Base-by-base conservation (phyloP, 768 basidiomycete genomes). In the Boletus sensibilis region DNA sequence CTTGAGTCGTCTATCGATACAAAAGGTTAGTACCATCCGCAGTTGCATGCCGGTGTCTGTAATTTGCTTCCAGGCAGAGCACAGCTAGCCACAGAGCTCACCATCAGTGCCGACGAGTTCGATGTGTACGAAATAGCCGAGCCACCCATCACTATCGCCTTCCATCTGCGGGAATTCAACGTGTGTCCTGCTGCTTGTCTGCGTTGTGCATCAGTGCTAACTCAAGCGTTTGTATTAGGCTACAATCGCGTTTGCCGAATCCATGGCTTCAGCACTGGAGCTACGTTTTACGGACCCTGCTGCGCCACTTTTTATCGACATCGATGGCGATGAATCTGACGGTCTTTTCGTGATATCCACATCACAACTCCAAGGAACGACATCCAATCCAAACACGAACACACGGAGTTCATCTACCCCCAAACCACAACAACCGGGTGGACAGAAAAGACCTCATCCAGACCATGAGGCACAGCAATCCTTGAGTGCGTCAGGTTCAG, bases 91-190 rank as follows among this genome's bases (percentile, higher is more conserved):
- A 93, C 91, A 1, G 90, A 92, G 68, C 76, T 93, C 46, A 80
- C 80, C 1, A 85, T 94, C 50, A 87, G 85, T 54, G 81, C 81
- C 1, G 88, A 90, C 39, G 92, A 93, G 64, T 94, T 94, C 59
- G 90, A 93, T 50, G 73, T 79, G 8, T 94, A 92, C 64, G 82
- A 89, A 44, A 74, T 92, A 12, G 78, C 77, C 62, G 73, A 78
- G 11, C 73, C 81, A 18, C 88, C 92, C 1, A 81, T 81, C 33
- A 85, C 82, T 4, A 81, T 94, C 50, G 85, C 84, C 1, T 92
- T 93, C 62, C 91, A 92, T 71, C 72, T 94, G 29, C 83, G 87
- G 37, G 92, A 94, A 73, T 92, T 94, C 72, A 90, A 85, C 56
- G 92, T 91, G 78, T 42, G 57, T 58, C 41, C 34, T 44, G 40